A percentile compares a stretch with the other conserved stretches of the same genome.
Conservation (phyloP, 768 basidiomycete genomes). For the Tremella mesenterica region DNA sequence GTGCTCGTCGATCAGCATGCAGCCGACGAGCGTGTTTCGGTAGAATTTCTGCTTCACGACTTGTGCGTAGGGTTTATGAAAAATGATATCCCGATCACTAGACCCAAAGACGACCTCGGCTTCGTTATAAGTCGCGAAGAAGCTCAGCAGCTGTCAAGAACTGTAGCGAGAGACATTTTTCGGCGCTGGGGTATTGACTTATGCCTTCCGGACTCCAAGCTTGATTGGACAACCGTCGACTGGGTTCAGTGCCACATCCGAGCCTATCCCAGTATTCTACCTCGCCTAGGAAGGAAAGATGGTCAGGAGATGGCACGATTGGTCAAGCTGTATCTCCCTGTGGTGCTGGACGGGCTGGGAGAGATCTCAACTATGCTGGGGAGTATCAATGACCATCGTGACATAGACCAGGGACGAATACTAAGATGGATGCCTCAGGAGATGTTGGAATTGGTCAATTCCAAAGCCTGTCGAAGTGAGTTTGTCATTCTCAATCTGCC, state of each 20-base stretch:
- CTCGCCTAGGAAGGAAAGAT: constrained; percentile 35
- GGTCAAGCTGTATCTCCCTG: constrained; percentile 62
- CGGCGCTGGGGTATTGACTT: constrained; percentile 38
- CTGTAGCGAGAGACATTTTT: constrained; percentile 16
- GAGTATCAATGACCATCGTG: not conserved
- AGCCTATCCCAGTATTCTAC: constrained; percentile 25
- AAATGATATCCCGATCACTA: constrained; percentile 45
- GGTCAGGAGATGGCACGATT: constrained; percentile 67
- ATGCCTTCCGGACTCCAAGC: not conserved
- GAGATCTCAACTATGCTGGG: constrained; percentile 20
- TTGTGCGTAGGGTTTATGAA: constrained; percentile 59
- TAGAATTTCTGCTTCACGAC: constrained; percentile 69
- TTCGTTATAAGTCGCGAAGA: constrained; percentile 60
- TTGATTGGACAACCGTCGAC: constrained; percentile 1
- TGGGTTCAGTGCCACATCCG: constrained; percentile 9
- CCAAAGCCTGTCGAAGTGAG: constrained; percentile 88
- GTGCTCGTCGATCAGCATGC: constrained; percentile 95
- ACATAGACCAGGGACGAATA: constrained; percentile 56
- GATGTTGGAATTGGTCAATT: constrained; percentile 77
- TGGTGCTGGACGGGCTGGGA: constrained; percentile 50
- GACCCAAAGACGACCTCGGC: constrained; percentile 50
- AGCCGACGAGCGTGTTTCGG: constrained; percentile 89
- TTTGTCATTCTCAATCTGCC: too few relatives aligned
- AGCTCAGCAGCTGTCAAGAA: constrained; percentile 49
- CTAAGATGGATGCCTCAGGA: constrained; percentile 74